Evolutionary conservation across 768 basidiomycete species (phyloP), one percentile per base, ranked within the genome.

Genomic region (Termitomyces sp.): DNA sequence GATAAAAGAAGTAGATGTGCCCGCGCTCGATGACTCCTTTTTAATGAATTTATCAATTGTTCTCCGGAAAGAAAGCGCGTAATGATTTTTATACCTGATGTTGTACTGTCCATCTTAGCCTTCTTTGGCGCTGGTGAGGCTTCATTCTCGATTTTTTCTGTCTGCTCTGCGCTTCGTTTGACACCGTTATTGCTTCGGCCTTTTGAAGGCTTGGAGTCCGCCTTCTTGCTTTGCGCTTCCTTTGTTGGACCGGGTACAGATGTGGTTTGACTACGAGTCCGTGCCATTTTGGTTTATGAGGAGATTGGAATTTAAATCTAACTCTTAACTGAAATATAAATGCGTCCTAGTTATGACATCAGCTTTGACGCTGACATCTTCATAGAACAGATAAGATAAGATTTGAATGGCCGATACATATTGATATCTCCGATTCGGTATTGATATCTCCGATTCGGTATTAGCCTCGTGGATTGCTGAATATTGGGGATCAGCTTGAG

Each of bases 1-100:
- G 79, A 64, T 84, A 87, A 70, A 85, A 81, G 68, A 87, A 85
- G 69, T 86, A 86, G 47, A 87, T 76, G 60, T 85, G 81, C 9
- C 83, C 84, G 16, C 83, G 71, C 63, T 85, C 82, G 53, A 82
- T 82, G 11, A 78, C 79, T 9, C 82, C 82, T 44, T 9, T 41
- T 41, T 18, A 41, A n/a, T 41, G 0, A 9, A 20, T 3, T 22
- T 45, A 4, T 45, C 44, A 45, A 20, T 44, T n/a, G 5, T 6
- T 18, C 16, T 16, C 6, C 39, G 15, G 5, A 16, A 4, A 9
- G 15, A 37, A 37, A 22, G 20, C 16, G 15, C 6, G 16, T 47
- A 6, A 22, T 22, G 44, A 6, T 46, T 27, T 16, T 22, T 42
- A 24, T 53, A 63, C 61, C 60, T 46, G 60, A 61, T 9, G 54